Percentiles rank a stretch among this genome's conserved stretches.
Conservation (phyloP, 345 rosid genomes). For the Salix caprea region DNA sequence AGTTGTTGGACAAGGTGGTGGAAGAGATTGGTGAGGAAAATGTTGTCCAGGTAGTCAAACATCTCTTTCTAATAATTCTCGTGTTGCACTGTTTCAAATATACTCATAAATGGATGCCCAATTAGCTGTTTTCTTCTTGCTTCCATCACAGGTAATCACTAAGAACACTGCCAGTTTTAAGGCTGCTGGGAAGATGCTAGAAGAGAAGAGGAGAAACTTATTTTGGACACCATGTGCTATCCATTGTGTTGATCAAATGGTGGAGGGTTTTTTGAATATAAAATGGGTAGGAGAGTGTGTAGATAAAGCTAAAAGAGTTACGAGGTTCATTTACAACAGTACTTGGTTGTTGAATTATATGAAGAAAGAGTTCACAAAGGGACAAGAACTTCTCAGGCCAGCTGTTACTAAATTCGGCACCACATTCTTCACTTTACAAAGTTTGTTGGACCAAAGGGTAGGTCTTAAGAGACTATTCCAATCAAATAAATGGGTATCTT, state of each 20-base stretch:
- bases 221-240: constrained; percentile 53
- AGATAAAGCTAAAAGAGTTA: constrained; percentile 33
- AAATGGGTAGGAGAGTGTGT: constrained; percentile 35
- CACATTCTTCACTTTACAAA: constrained; percentile 33
- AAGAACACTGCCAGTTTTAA: constrained; percentile 32
- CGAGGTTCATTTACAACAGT: constrained; percentile 34
- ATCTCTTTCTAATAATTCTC: background rate
- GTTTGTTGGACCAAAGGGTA: constrained; percentile 36
- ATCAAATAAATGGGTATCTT: constrained; percentile 38
- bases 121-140: background rate
- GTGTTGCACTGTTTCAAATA: background rate
- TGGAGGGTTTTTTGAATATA: constrained; percentile 36
- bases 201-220: constrained; percentile 42
- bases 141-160: constrained; percentile 36
- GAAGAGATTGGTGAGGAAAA: constrained; percentile 51
- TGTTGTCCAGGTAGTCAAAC: constrained; percentile 40
- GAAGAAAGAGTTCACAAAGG: constrained; percentile 41
- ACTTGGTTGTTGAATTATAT: constrained; percentile 33
- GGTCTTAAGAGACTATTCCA: constrained; percentile 39
- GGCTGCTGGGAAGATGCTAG: constrained; percentile 53
- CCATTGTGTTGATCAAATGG: constrained; percentile 35
- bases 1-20: constrained; percentile 42
- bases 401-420: constrained; percentile 32
- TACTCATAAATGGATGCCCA: background rate
- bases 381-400: constrained; percentile 45